A percentile compares a stretch with the other conserved stretches of the same genome.
Conservation (phyloP, 495 filamentous ascomycete genomes). For the Neurospora sp. region DNA sequence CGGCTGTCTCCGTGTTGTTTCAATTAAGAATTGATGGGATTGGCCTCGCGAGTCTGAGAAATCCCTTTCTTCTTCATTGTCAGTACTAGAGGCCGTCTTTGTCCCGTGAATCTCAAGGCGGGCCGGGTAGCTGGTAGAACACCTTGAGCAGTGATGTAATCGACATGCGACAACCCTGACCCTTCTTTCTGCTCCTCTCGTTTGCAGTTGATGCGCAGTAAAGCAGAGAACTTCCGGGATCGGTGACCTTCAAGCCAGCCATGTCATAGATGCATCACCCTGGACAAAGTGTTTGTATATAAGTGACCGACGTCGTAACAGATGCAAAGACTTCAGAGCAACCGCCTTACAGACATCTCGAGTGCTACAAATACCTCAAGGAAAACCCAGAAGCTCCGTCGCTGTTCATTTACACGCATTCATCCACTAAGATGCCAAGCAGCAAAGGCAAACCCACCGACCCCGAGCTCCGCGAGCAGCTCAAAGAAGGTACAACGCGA, state of each 20-base stretch:
- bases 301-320: background rate
- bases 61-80: background rate
- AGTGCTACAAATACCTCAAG: background rate
- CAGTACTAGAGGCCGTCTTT: background rate
- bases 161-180: background rate
- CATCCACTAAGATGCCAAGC: constrained; percentile 10
- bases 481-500: constrained; percentile 30
- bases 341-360: background rate
- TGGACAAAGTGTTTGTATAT: background rate
- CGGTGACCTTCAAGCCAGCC: background rate
- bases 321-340: background rate
- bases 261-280: background rate
- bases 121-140: background rate
- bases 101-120: background rate
- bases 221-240: background rate
- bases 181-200: background rate
- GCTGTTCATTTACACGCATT: background rate
- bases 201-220: background rate
- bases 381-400: background rate
- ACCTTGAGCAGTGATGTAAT: background rate
- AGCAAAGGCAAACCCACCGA: constrained; percentile 45
- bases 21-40: background rate
- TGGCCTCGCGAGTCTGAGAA: background rate
- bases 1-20: background rate
- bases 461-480: constrained; percentile 39